Evolutionary conservation across 441 rosid genomes (phyloP).

Genomic region (Omphalea diandra): DNA sequence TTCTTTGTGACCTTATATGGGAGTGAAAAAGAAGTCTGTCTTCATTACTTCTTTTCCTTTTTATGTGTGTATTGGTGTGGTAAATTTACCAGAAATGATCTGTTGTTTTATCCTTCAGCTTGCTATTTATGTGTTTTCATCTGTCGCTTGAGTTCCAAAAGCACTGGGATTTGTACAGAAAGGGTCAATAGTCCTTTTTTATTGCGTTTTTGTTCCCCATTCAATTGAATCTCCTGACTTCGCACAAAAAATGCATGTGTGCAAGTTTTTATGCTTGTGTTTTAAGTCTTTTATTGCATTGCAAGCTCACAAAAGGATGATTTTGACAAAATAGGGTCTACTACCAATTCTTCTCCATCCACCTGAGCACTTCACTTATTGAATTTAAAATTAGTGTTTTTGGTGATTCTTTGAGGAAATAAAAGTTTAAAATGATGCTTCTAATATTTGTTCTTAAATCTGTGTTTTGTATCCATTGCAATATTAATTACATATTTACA

Average conservation of each 20-base stretch:
- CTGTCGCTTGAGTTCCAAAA: background rate
- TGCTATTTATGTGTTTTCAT: background rate
- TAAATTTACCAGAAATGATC: background rate
- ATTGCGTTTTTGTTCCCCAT: background rate
- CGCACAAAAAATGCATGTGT: background rate
- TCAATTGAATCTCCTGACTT: background rate
- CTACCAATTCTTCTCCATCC: background rate
- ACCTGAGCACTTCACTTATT: background rate
- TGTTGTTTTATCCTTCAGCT: background rate
- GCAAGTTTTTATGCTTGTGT: background rate
- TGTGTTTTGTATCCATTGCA: background rate
- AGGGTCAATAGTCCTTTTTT: background rate
- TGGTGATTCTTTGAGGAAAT: slow-evolving; percentile 1
- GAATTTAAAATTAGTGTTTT: background rate
- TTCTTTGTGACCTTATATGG: background rate
- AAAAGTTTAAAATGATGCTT: background rate
- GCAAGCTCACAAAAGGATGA: background rate
- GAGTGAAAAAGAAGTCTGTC: background rate
- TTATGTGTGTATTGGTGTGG: too few species aligned
- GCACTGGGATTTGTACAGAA: background rate
- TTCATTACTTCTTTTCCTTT: background rate
- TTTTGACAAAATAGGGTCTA: background rate
- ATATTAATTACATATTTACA: background rate
- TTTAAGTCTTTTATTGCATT: background rate
- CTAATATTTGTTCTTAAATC: background rate